These are phyloP conservation scores for Posidonia australis DNA, from an alignment of 106 monocot genomes.

Conservation along the genomic window DNA sequence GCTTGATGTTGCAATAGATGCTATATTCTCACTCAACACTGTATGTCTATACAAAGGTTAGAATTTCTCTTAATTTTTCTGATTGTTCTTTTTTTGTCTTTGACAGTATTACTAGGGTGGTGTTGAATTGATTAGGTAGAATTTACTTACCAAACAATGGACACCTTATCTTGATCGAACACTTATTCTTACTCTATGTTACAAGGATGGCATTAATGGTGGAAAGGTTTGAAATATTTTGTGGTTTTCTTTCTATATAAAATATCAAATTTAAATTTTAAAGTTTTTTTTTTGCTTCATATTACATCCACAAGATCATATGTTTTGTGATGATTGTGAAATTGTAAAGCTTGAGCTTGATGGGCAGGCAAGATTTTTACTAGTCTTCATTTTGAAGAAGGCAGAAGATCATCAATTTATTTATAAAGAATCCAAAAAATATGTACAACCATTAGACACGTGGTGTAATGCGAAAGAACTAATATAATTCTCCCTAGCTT, in stretches of 20 bases:
- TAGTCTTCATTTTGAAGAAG: no score
- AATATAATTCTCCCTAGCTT: no score
- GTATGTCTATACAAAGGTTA: no score
- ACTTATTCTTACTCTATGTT: constrained; percentile 70
- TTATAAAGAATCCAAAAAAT: no score
- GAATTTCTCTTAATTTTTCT: not conserved
- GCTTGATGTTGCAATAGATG: constrained; percentile 60
- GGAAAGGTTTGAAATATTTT: constrained; percentile 38
- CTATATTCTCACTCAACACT: not conserved
- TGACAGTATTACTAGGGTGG: constrained; percentile 74
- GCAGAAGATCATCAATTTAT: no score
- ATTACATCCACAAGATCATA: constrained; percentile 3
- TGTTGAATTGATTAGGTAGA: constrained; percentile 96
- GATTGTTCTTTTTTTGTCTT: no score
- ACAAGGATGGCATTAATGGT: constrained; percentile 79
- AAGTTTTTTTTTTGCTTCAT: not conserved
- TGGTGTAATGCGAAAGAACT: no score
- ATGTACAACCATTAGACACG: no score
- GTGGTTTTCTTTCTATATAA: not conserved
- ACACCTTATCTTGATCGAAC: constrained; percentile 78
- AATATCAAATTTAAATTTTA: no score
- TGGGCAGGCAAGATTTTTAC: not conserved
- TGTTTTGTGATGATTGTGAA: not conserved
- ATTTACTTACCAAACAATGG: constrained; percentile 89
- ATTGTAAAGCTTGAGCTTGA: not conserved